Evolutionary conservation across 768 basidiomycete genomes (phyloP), one percentile per base, ranked within the genome.

Genomic region (Boletus huronensis): DNA sequence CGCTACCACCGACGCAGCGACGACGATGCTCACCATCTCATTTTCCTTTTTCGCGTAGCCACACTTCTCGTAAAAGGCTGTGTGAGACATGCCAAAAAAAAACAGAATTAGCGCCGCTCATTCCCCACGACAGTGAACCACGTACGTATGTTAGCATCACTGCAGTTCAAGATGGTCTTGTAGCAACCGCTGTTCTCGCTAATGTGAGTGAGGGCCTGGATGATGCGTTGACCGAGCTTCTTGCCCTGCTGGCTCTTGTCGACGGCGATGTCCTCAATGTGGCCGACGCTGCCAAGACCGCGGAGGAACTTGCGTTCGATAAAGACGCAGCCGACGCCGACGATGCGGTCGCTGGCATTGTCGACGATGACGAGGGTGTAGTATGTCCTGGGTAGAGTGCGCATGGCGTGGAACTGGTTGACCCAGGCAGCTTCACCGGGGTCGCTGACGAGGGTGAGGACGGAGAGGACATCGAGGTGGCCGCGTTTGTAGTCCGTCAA

Each of bases 231-330:
- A 0, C 97, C 97, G 31, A 99, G 79, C 71, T 92, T 94, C 74
- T 88, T 88, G 31, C 97, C 97, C 77, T 97, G 94, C 74, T 89
- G 82, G 40, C 71, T 76, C 73, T 87, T 85, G 72, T 90, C 84
- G 19, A 99, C 95, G 3, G 93, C 95, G 58, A 99, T 97, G 69
- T 99, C 97, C 73, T 99, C 97, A 58, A 99, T 94, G 67, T 99
- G 97, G 0, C 95, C 97, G 14, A 93, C 90, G 58, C 79, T 79
- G 21, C 92, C 91, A n/a, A 91, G 75, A 1, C 82, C 84, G 38
- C 94, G 81, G 40, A 94, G 75, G 79, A 98, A 98, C 76, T 99
- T 98, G 74, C 88, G 88, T 74, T 99, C 97, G 59, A 98, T 72
- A 66, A 98, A 83, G 50, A 97, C 76, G 7, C 84, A 81, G 19